Base-by-base conservation (phyloP, 345 rosid species). In the Arabidopsis thaliana region DNA sequence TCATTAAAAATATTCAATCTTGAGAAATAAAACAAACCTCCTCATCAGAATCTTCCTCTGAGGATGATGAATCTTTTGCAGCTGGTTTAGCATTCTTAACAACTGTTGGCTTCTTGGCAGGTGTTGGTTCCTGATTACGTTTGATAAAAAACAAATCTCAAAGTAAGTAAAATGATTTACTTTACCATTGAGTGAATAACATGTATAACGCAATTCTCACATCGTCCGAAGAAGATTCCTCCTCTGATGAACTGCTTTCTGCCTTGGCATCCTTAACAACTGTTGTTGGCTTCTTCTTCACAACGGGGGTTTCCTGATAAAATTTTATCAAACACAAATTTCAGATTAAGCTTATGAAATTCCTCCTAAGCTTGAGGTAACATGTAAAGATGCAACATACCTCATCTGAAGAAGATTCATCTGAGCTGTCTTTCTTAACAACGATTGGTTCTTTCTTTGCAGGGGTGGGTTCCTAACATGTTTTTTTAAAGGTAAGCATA, bases 201-300 rank as follows among this genome's bases (percentile, higher is more conserved):
- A 41, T 59, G 13, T 46, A 28, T 55, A 3, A 41, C 12, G n/a
- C 16, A 44, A 28, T 28, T 53, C 65, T 48, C 41, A 81, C 86
- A 64, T 80, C 76, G 20, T 78, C 77, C 0, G 73, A 69, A 16
- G 80, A 82, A 14, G 89, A 84, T 1, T 82, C 86, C 33, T 59
- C 79, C 67, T 82, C 48, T 3, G 83, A 82, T 12, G 87, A 84
- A 56, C 79, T 74, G 66, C 68, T 85, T 68, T 59, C 55, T 30
- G 44, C 71, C 68, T 57, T 48, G 20, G 82, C 6, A n/a, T 61
- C 68, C 57, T 70, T 59, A 52, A 65, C 40, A 8, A 62, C 62
- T 52, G 57, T 52, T 24, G 45, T 52, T 24, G 45, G 62, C 40
- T 28, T 24, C 41, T 67, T 72, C 55, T 41, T 72, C 14, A 40